phyloP scores from a whole-genome alignment of 768 basidiomycete species.

The Boletus rufocinnamomeus region DNA sequence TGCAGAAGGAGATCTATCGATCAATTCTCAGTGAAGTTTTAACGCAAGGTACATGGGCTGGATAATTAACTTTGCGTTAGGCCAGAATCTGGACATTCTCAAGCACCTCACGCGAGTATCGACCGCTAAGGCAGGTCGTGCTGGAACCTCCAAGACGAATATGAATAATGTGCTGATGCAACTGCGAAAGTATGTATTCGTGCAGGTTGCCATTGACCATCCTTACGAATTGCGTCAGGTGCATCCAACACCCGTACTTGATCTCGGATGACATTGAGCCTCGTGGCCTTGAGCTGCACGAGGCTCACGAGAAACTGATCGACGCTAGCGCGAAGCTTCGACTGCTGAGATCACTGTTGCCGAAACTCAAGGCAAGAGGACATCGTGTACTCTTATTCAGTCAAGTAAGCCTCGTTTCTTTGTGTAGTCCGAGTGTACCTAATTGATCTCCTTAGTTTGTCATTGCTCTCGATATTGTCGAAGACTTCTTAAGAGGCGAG shows the following conservation, averaged over 20 bases:
- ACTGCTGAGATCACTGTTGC: constrained; percentile 73
- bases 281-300: constrained; percentile 50
- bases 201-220: background rate
- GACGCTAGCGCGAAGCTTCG: constrained; percentile 85
- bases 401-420: constrained; percentile 55
- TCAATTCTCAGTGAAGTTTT: constrained; percentile 67
- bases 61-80: constrained; percentile 39
- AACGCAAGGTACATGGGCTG: constrained; percentile 16
- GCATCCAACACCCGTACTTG: constrained; percentile 90
- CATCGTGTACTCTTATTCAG: constrained; percentile 92
- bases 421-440: background rate
- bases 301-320: constrained; percentile 78
- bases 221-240: constrained; percentile 45
- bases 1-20: constrained; percentile 88
- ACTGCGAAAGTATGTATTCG: constrained; percentile 66
- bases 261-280: constrained; percentile 82
- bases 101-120: constrained; percentile 55
- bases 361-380: constrained; percentile 80
- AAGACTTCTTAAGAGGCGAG: constrained; percentile 87
- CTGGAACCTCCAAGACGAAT: constrained; percentile 48
- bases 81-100: constrained; percentile 69
- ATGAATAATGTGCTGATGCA: constrained; percentile 89
- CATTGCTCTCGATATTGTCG: constrained; percentile 81
- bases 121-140: constrained; percentile 33
- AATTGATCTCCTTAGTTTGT: constrained; percentile 61